A percentile compares a stretch with the other conserved stretches of the same genome.
Evolutionary conservation across 2,329 filamentous ascomycete genomes (phyloP).

Genomic region (Colletotrichum theobromicola): DNA sequence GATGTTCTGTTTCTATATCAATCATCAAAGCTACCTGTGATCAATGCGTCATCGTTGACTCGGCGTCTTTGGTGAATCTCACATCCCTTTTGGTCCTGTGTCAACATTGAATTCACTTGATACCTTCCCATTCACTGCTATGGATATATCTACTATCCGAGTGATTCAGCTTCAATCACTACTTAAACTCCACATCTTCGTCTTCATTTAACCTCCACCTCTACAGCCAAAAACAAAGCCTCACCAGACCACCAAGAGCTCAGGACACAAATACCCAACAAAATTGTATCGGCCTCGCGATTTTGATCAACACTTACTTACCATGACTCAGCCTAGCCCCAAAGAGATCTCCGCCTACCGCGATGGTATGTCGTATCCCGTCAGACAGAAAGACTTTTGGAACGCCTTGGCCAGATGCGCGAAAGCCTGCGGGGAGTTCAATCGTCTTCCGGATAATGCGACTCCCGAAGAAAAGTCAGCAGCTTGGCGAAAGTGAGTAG

Average conservation of each 20-base stretch:
- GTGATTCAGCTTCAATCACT: not conserved
- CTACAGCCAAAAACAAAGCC: not conserved
- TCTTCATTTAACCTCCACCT: not conserved
- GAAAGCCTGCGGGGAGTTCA: not conserved
- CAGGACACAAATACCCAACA: not conserved
- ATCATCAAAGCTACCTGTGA: not conserved
- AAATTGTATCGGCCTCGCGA: not conserved
- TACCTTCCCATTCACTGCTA: not conserved
- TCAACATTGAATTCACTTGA: not conserved
- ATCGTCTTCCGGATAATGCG: not conserved
- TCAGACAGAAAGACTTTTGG: not conserved
- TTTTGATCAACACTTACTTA: no score
- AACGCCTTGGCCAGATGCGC: not conserved
- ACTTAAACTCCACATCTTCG: not conserved
- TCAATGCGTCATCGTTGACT: not conserved
- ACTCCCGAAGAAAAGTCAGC: not conserved
- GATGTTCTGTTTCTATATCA: not conserved
- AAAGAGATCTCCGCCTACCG: not conserved
- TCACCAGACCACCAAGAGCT: not conserved
- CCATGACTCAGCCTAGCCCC: not conserved
- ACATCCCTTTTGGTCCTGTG: not conserved
- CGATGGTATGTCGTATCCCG: not conserved
- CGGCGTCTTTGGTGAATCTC: not conserved
- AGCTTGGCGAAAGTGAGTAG: conserved; percentile 1
- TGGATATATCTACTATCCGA: no score